Percentiles rank a stretch among this genome's conserved stretches.
Conservation (phyloP, 2,329 filamentous ascomycete genomes). For the Pseudogymnoascus sp. region DNA sequence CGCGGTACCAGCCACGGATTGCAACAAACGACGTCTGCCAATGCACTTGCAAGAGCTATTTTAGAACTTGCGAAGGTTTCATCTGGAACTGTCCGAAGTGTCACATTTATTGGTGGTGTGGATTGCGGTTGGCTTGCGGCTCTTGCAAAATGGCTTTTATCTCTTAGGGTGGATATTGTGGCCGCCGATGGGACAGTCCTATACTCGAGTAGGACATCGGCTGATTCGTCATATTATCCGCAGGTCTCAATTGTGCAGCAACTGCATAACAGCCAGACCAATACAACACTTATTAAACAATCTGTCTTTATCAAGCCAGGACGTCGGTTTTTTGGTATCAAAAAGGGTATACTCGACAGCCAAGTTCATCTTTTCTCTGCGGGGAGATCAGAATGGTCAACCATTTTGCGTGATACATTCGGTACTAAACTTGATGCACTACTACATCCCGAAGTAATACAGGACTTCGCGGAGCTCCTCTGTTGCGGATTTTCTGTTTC, state of each 20-base stretch:
- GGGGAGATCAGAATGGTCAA: neutral
- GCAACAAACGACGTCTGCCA: neutral
- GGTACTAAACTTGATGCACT: neutral
- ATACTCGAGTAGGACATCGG: neutral
- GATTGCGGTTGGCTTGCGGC: conserved; percentile 21
- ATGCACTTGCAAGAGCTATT: conserved; percentile 7
- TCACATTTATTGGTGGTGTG: conserved; percentile 17
- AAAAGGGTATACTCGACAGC: neutral
- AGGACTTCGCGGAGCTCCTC: neutral
- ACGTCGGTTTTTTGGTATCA: neutral
- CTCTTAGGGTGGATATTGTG: conserved; percentile 14
- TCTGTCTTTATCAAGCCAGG: neutral
- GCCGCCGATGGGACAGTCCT: neutral
- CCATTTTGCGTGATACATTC: neutral
- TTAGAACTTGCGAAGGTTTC: conserved; percentile 12
- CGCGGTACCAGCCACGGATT: neutral
- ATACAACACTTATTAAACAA: neutral
- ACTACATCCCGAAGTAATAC: neutral
- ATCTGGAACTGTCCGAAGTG: conserved; percentile 2
- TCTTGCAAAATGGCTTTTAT: conserved; percentile 17
- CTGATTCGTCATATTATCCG: neutral
- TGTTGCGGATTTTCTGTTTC: neutral
- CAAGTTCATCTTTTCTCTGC: neutral
- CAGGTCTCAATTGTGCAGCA: neutral
- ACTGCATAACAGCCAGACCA: neutral